phyloP scores from a whole-genome alignment of 805 yeast genomes.

The Hanseniaspora vineae region DNA sequence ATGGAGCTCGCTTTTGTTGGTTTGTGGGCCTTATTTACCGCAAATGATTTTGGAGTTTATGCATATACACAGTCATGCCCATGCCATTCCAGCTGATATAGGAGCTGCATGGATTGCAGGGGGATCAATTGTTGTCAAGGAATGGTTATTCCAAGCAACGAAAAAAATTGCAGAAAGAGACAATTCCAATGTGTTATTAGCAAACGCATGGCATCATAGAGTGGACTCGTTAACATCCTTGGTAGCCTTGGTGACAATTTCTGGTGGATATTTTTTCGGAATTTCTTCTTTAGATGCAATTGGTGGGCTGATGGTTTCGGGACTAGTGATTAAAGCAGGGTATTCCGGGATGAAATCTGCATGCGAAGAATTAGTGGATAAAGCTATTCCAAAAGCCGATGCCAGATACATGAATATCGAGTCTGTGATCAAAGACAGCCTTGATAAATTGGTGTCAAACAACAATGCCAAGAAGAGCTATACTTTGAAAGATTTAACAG shows the following conservation, averaged over 20 bases:
- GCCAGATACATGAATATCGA: slow-evolving; percentile 34
- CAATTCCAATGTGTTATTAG: slow-evolving; percentile 80
- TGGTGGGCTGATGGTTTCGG: slow-evolving; percentile 82
- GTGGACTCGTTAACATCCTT: slow-evolving; percentile 86
- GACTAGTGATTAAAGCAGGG: slow-evolving; percentile 75
- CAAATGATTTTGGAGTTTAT: slow-evolving; percentile 42
- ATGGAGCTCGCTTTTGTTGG: slow-evolving; percentile 62
- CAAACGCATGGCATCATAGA: slow-evolving; percentile 98
- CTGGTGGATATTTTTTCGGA: slow-evolving; percentile 68
- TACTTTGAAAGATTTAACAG: slow-evolving; percentile 28
- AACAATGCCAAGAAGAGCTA: slow-evolving; percentile 30
- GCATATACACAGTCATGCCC: slow-evolving; percentile 34
- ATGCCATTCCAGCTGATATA: slow-evolving; percentile 39
- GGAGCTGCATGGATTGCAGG: slow-evolving; percentile 96
- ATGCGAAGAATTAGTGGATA: slow-evolving; percentile 65
- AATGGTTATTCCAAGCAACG: slow-evolving; percentile 77
- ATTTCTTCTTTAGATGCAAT: slow-evolving; percentile 81
- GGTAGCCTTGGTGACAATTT: slow-evolving; percentile 80
- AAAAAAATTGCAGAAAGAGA: slow-evolving; percentile 62
- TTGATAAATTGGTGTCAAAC: slow-evolving; percentile 26
- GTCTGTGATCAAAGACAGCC: slow-evolving; percentile 25
- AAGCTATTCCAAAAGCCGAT: slow-evolving; percentile 41
- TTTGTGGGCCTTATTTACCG: slow-evolving; percentile 57
- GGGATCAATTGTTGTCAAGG: slow-evolving; percentile 77
- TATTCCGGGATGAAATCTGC: slow-evolving; percentile 58